Evolutionary conservation across 768 basidiomycete species (phyloP).

Genomic region (Mycena maculata): DNA sequence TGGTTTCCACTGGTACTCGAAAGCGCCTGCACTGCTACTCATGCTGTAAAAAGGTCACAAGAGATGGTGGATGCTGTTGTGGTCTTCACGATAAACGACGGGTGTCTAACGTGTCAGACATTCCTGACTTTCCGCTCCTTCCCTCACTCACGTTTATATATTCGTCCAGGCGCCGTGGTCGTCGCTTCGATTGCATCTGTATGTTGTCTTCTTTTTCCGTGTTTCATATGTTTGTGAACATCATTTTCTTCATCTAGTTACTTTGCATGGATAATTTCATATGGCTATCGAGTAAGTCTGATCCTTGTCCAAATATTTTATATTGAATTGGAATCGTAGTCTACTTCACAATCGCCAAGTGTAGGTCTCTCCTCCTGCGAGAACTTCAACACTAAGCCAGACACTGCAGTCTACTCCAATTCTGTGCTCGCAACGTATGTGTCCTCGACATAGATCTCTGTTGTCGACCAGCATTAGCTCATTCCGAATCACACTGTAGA

Average conservation of each 20-base stretch:
- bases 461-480: not conserved
- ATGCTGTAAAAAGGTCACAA: conserved; percentile 6
- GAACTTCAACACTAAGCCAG: not conserved
- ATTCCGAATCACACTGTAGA: not conserved
- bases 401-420: conserved; percentile 17
- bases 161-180: conserved; percentile 17
- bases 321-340: not conserved
- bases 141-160: not conserved
- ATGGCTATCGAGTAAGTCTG: conserved; percentile 12
- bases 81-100: conserved; percentile 25
- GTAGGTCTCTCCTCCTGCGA: not conserved
- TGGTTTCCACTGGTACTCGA: not conserved
- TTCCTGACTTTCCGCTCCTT: not conserved
- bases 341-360: conserved; percentile 27
- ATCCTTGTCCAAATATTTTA: no score
- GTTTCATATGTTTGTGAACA: not conserved
- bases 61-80: conserved; percentile 25
- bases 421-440: conserved; percentile 27
- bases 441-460: not conserved
- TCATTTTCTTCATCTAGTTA: not conserved
- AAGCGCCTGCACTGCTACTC: not conserved
- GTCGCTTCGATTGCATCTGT: conserved; percentile 19
- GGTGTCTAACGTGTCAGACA: conserved; percentile 11
- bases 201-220: not conserved
- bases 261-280: conserved; percentile 21